Percentiles rank a stretch among this genome's conserved stretches.
phyloP scores from a whole-genome alignment of 2,329 filamentous ascomycete species.

The Grosmannia serpens region DNA sequence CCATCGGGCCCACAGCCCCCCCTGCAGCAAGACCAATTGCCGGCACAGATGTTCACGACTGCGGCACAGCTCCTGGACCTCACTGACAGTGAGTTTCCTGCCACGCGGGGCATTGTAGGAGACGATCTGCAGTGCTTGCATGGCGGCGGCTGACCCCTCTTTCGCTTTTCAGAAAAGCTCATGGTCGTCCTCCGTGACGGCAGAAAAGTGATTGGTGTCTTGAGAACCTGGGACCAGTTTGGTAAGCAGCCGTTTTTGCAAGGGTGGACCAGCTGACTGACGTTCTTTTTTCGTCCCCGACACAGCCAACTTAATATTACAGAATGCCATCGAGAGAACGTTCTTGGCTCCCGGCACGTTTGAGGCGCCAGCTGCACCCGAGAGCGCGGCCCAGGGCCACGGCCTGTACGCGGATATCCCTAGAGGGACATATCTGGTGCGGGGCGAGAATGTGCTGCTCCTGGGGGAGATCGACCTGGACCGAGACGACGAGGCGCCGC shows the following conservation, averaged over 20 bases:
- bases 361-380: slow-evolving; percentile 18
- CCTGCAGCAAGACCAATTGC: slow-evolving; percentile 51
- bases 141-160: neutral
- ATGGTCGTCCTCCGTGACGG: slow-evolving; percentile 86
- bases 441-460: slow-evolving; percentile 93
- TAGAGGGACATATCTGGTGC: slow-evolving; percentile 79
- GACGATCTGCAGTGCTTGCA: neutral
- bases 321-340: slow-evolving; percentile 82
- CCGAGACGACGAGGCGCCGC: slow-evolving; percentile 77
- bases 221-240: slow-evolving; percentile 96
- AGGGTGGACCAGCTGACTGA: neutral
- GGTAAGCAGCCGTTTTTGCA: slow-evolving; percentile 40
- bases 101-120: neutral
- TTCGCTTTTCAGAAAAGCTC: slow-evolving; percentile 64
- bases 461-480: slow-evolving; percentile 95
- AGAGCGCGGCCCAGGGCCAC: slow-evolving; percentile 21
- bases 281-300: neutral
- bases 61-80: slow-evolving; percentile 90
- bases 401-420: slow-evolving; percentile 72
- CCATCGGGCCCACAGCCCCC: slow-evolving; percentile 18
- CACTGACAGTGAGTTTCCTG: slow-evolving; percentile 73
- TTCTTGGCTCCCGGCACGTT: slow-evolving; percentile 48
- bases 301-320: slow-evolving; percentile 83
- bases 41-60: slow-evolving; percentile 97
- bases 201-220: slow-evolving; percentile 81